phyloP scores from a whole-genome alignment of 2,329 filamentous ascomycete species.

The Diaporthe nobilis region DNA sequence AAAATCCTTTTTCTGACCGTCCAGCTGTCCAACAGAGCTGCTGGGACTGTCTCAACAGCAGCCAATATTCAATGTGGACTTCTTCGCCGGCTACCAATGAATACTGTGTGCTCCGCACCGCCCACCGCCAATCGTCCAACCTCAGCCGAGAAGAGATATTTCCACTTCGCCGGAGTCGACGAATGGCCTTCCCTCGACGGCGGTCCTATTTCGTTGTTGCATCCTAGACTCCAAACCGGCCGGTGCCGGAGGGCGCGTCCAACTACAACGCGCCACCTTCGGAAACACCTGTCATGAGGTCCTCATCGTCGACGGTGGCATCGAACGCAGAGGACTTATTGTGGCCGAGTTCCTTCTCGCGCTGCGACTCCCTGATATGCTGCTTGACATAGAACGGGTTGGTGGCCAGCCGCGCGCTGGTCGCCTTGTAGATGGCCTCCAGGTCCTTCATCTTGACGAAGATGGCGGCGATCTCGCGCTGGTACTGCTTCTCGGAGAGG shows the following conservation, averaged over 20 bases:
- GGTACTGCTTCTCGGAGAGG: slow-evolving; percentile 66
- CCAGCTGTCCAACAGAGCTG: not conserved
- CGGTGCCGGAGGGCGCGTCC: not conserved
- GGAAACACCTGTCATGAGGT: slow-evolving; percentile 67
- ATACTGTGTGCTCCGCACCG: not conserved
- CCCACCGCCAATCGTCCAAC: not conserved
- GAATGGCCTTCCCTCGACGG: too few species aligned
- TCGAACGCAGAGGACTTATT: slow-evolving; percentile 59
- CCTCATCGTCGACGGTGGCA: slow-evolving; percentile 69
- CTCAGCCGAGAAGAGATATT: not conserved
- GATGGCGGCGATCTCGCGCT: slow-evolving; percentile 59
- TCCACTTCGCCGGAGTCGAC: not conserved
- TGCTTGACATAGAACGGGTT: slow-evolving; percentile 70
- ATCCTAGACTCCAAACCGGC: not conserved
- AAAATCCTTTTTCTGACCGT: not conserved
- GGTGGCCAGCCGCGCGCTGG: slow-evolving; percentile 67
- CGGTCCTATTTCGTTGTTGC: not conserved
- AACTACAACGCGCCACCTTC: slow-evolving; percentile 40
- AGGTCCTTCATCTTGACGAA: slow-evolving; percentile 61
- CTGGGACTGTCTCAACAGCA: not conserved
- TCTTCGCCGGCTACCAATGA: too few species aligned
- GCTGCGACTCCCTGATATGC: slow-evolving; percentile 61
- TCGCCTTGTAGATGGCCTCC: slow-evolving; percentile 63
- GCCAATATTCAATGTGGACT: not conserved
- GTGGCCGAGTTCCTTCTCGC: slow-evolving; percentile 58